These are phyloP conservation scores for Fusarium siculi DNA, from an alignment of 2,329 filamentous ascomycete genomes.

Conservation along the genomic window DNA sequence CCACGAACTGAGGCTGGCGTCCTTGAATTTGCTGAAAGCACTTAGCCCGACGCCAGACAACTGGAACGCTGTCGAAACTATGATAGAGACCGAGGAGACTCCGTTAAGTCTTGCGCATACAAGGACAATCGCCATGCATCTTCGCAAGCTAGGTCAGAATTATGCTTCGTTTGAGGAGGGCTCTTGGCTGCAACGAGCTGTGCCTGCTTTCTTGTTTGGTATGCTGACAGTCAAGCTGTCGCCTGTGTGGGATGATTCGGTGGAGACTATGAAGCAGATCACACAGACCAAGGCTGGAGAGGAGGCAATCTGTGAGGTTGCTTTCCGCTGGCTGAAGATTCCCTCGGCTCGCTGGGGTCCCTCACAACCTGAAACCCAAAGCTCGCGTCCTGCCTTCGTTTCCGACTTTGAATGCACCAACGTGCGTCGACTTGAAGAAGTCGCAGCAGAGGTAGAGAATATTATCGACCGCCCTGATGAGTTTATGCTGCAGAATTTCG, in stretches of 20 bases:
- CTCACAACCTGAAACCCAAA: slow-evolving; percentile 49
- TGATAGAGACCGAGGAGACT: slow-evolving; percentile 83
- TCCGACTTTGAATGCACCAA: slow-evolving; percentile 91
- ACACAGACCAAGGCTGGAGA: slow-evolving; percentile 77
- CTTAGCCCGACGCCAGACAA: slow-evolving; percentile 54
- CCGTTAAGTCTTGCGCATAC: slow-evolving; percentile 80
- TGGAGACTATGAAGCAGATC: slow-evolving; percentile 79
- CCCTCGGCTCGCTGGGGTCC: slow-evolving; percentile 66
- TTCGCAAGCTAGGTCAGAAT: slow-evolving; percentile 76
- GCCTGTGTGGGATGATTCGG: slow-evolving; percentile 87
- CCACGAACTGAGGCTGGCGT: slow-evolving; percentile 77
- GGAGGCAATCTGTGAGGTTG: slow-evolving; percentile 74
- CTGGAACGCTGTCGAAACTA: slow-evolving; percentile 56
- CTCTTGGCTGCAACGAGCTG: slow-evolving; percentile 74
- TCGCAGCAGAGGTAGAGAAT: slow-evolving; percentile 62
- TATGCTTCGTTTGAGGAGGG: slow-evolving; percentile 70
- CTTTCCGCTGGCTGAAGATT: slow-evolving; percentile 80
- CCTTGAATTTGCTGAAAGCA: slow-evolving; percentile 76
- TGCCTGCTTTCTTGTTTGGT: slow-evolving; percentile 88
- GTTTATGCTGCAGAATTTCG: slow-evolving; percentile 71
- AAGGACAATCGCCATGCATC: slow-evolving; percentile 83
- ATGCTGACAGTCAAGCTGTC: slow-evolving; percentile 86
- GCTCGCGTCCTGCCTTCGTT: slow-evolving; percentile 53
- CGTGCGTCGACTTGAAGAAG: slow-evolving; percentile 66
- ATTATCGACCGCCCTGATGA: slow-evolving; percentile 64